Evolutionary conservation across 1,139 yeast genomes (phyloP).

Genomic region (Suhomyces anneliseae): DNA sequence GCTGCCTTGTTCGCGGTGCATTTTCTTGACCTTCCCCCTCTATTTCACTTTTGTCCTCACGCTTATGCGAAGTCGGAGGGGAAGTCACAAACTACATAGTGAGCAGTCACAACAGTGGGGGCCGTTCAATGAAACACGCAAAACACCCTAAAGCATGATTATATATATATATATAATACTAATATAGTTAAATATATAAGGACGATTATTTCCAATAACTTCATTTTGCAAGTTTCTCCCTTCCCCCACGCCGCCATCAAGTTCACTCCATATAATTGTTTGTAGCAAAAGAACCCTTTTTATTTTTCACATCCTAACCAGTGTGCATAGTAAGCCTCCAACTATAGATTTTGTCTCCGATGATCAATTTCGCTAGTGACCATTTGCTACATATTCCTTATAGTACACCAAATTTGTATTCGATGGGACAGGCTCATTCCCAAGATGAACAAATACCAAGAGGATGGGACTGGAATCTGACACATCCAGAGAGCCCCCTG

Average conservation of each 20-base stretch:
- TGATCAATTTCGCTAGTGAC: constrained; percentile 6
- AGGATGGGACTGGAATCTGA: constrained; percentile 6
- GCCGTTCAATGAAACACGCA: neutral
- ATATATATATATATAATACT: too few species aligned
- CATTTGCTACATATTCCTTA: constrained; percentile 3
- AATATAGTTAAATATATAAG: too few species aligned
- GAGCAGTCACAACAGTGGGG: neutral
- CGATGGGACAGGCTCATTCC: constrained; percentile 11
- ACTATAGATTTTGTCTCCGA: neutral
- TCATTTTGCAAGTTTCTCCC: too few species aligned
- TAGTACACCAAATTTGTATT: constrained; percentile 9
- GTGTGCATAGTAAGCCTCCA: neutral
- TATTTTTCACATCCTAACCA: neutral
- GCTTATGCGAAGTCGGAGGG: constrained; percentile 10
- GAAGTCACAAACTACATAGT: neutral
- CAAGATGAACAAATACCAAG: constrained; percentile 1
- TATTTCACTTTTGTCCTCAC: neutral
- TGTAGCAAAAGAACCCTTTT: neutral
- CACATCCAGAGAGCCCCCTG: constrained; percentile 1
- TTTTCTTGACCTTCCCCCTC: neutral
- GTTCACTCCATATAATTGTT: too few species aligned
- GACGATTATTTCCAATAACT: neutral
- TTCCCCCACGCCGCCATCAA: too few species aligned
- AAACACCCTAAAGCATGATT: neutral
- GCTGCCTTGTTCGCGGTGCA: neutral